phyloP scores from a whole-genome alignment of 2,329 filamentous ascomycete species.

The Chaetomiaceae sp. region DNA sequence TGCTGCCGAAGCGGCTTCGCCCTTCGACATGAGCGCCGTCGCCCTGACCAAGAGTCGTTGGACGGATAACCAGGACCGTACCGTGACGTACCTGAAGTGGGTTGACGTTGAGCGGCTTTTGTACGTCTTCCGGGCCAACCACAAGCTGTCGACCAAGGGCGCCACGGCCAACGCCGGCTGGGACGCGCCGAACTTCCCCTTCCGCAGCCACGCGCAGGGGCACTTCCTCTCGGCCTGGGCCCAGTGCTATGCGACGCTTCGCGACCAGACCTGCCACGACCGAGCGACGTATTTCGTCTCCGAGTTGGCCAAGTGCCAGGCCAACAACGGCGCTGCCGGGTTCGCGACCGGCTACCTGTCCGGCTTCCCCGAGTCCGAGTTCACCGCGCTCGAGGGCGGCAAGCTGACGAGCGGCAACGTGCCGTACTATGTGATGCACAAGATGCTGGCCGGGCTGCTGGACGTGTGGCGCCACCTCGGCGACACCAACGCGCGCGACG shows the following conservation, averaged over 20 bases:
- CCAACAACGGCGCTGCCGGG: constrained; percentile 40
- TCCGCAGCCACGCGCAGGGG: constrained; percentile 45
- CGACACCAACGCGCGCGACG: constrained; percentile 36
- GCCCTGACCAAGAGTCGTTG: constrained; percentile 36
- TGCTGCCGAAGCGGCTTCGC: neutral
- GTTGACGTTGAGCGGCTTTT: constrained; percentile 41
- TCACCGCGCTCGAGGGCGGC: constrained; percentile 37
- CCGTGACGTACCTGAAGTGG: constrained; percentile 40
- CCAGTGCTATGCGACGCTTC: constrained; percentile 20
- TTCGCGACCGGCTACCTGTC: constrained; percentile 43
- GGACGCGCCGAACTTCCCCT: constrained; percentile 49
- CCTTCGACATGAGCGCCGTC: constrained; percentile 37
- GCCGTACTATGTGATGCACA: constrained; percentile 50
- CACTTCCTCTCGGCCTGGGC: constrained; percentile 47
- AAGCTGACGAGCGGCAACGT: constrained; percentile 44
- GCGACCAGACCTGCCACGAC: constrained; percentile 38
- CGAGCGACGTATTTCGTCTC: constrained; percentile 41
- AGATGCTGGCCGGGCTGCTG: constrained; percentile 45
- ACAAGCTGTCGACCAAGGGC: constrained; percentile 40
- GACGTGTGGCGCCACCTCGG: constrained; percentile 43
- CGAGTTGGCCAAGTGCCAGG: constrained; percentile 45
- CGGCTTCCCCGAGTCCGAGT: constrained; percentile 47
- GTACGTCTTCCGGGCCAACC: constrained; percentile 43
- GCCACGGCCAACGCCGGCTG: constrained; percentile 43
- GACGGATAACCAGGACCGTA: constrained; percentile 38